phyloP scores from a whole-genome alignment of 2,329 filamentous ascomycete genomes.

The Exophiala aquamarina region DNA sequence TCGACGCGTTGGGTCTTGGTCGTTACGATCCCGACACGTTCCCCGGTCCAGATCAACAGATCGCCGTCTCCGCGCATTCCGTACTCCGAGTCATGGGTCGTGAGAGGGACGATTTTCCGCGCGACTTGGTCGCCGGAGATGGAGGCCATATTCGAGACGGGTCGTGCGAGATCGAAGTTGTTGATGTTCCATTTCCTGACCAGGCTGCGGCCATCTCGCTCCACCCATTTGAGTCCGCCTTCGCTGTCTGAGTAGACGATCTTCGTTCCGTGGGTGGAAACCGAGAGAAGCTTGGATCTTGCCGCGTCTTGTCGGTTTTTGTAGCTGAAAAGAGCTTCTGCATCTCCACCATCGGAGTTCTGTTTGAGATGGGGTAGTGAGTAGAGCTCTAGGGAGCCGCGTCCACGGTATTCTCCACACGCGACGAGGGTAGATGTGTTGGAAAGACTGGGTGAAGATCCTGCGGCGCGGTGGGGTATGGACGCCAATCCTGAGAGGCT shows the following conservation, averaged over 20 bases:
- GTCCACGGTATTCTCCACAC: constrained; percentile 86
- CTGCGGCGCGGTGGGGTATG: constrained; percentile 61
- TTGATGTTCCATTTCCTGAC: constrained; percentile 61
- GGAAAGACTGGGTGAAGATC: constrained; percentile 45
- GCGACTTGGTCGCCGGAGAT: constrained; percentile 19
- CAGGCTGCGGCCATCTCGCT: constrained; percentile 67
- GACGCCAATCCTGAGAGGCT: constrained; percentile 65
- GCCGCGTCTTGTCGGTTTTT: constrained; percentile 84
- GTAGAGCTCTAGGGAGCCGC: constrained; percentile 88
- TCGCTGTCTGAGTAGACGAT: constrained; percentile 82
- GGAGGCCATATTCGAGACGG: constrained; percentile 3
- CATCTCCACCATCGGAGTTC: neutral
- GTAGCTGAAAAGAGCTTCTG: constrained; percentile 45
- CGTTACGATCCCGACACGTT: constrained; percentile 67
- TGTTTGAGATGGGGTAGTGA: constrained; percentile 42
- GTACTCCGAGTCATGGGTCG: constrained; percentile 53
- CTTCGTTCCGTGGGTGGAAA: constrained; percentile 76
- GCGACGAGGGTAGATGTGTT: constrained; percentile 68
- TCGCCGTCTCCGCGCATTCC: constrained; percentile 71
- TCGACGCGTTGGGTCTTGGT: constrained; percentile 34
- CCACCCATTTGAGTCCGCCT: constrained; percentile 85
- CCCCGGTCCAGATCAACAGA: constrained; percentile 83
- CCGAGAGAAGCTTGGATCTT: constrained; percentile 75
- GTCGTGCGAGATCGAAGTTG: constrained; percentile 31
- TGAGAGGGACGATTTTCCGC: constrained; percentile 31